A percentile compares a stretch with the other conserved stretches of the same genome.
phyloP scores from a whole-genome alignment of 73 alveolate species.

The Tetrahymena thermophila region DNA sequence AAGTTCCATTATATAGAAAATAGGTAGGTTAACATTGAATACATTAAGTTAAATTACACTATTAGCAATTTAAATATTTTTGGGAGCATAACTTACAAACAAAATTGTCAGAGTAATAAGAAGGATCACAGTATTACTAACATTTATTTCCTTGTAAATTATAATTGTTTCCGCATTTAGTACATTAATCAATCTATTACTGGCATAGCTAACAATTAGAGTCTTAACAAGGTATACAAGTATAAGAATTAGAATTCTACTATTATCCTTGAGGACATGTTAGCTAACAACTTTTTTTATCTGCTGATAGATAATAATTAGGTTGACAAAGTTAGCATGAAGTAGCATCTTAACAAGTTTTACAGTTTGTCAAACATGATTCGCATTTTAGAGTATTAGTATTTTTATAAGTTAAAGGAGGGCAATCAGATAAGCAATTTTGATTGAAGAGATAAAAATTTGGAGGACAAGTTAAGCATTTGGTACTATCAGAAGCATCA shows the following conservation, averaged over 20 bases:
- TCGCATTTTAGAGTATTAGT: not conserved
- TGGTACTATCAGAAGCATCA: not conserved
- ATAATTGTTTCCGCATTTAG: not conserved
- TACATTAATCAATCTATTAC: not conserved
- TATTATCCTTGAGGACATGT: not conserved
- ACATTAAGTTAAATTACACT: not conserved
- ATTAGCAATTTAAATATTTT: not conserved
- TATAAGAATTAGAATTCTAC: not conserved
- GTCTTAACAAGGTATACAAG: not conserved
- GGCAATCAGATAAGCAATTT: not conserved
- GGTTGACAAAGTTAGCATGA: not conserved
- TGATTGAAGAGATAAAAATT: no score
- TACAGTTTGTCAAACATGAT: not conserved
- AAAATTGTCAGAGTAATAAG: not conserved
- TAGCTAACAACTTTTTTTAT: not conserved
- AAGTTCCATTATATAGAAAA: not conserved
- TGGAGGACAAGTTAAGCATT: not conserved
- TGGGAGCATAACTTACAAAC: not conserved
- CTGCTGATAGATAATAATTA: not conserved
- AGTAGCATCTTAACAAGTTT: not conserved
- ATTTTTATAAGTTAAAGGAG: not conserved
- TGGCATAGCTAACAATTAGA: not conserved
- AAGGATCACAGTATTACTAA: not conserved
- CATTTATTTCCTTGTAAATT: not conserved
- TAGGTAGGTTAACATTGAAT: not conserved